Base-by-base conservation (phyloP, 345 rosid genomes). In the Lepidium sativum region DNA sequence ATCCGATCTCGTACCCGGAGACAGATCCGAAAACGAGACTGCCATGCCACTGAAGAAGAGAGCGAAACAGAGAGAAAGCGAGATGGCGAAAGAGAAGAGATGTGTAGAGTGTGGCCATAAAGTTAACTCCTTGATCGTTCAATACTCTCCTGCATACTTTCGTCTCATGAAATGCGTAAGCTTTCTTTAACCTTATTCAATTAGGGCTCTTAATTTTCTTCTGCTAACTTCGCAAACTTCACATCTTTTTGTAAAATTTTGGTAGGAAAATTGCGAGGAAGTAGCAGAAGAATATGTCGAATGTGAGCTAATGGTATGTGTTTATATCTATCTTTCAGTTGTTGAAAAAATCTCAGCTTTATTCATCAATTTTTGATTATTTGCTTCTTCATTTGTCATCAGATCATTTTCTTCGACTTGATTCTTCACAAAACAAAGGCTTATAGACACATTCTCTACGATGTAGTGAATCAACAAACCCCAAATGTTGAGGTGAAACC, bases 361-460 rank as follows among this genome's bases (percentile, higher is more conserved):
- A 12, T 40, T 54, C 43, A 32, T 72, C 49, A 20, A n/a, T 0
- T 31, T 34, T 62, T 8, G n/a, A 2, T 45, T 6, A 6, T 27
- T 27, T 27, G 31, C 7, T 0, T 13, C 12, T 2, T 23, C n/a
- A n/a, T 23, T 1, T 17, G 3, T 29, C 0, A 6, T 50, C 64
- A 92, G 95, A 92, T 92, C 41, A 76, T 89, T 45, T 78, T 84
- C 77, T 83, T 92, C 63, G 96, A 91, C 83, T 77, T 89, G 88
- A 81, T 87, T 70, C 83, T 92, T 63, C 98, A 84, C 81, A 86
- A 83, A 79, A 79, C 80, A 10, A 83, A 84, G 69, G 89, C 94
- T 6, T 89, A 84, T 60, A 75, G 85, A 42, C 97, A 92, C 81
- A 73, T 92, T 32, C 83, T 89, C 16, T 85, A 67, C 75, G 86